Base-by-base conservation (phyloP, 495 filamentous ascomycete species). In the Podospora appendiculata region DNA sequence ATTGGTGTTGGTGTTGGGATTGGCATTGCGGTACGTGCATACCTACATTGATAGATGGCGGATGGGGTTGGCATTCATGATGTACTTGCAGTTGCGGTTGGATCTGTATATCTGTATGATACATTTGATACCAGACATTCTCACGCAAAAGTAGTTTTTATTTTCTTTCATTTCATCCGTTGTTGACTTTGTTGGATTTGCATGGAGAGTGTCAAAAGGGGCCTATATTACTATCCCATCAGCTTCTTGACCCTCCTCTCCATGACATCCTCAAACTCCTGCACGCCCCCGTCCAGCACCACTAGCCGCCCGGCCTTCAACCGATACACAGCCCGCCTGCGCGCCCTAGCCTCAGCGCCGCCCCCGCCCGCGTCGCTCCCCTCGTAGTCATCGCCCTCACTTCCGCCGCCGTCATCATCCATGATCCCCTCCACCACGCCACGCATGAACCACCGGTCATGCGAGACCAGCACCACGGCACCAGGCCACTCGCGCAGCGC, bases 361-460 rank as follows among this genome's bases (percentile, higher is more conserved):
- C 72, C 73, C n/a, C 65, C 53, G n/a, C 64, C 70, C 0, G 63
- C 52, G 41, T 63, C 66, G 25, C 76, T 73, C 8, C 72, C 73
- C 16, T 65, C 67, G 7, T 35, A 18, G 13, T 18, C 72, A 2
- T 70, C 71, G 1, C 67, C 66, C 12, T 71, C 70, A n/a, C 57
- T 58, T 3, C 74, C 75, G 45, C 73, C 72, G 47, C 71, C 75
- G 10, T 72, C 74, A 34, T 79, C 79, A 8, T 79, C 75, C 33
- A 69, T 72, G 53, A 79, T 64, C 9, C 84, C 86, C 63, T 90
- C 85, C 8, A 90, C 74, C 1, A 86, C 83, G 0, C 77, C 78
- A 35, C 80, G 75, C 41, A 90, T 66, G 53, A 90, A 79, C 70
- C 83, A 94, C 8, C 88, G 76, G 60, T 94, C 88, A 60, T 94